Percentiles rank a stretch among this genome's conserved stretches.
phyloP scores from a whole-genome alignment of 805 yeast genomes.

The Candida chilensis region DNA sequence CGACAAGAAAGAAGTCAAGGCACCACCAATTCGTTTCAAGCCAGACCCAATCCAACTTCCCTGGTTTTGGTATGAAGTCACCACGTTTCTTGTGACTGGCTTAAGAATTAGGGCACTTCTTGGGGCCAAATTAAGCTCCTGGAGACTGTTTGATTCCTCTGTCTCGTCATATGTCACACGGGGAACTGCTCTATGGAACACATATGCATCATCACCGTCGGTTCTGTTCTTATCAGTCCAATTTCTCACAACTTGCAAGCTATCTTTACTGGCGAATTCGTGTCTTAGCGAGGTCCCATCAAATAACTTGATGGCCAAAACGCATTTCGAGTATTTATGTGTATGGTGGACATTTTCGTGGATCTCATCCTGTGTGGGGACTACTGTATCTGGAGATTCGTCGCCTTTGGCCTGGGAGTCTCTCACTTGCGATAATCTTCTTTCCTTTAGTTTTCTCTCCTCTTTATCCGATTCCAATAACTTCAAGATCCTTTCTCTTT shows the following conservation, averaged over 20 bases:
- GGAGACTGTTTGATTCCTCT: conserved; percentile 46
- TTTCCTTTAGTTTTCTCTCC: conserved; percentile 22
- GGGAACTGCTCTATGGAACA: conserved; percentile 46
- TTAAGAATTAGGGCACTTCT: conserved; percentile 70
- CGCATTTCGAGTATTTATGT: conserved; percentile 16
- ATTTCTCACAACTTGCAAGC: conserved; percentile 47
- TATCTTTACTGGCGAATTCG: conserved; percentile 33
- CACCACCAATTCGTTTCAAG: conserved; percentile 18
- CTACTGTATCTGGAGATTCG: conserved; percentile 2
- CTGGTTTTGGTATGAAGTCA: not conserved
- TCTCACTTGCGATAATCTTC: conserved; percentile 2
- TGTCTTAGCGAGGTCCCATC: conserved; percentile 55
- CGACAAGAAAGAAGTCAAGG: conserved; percentile 14
- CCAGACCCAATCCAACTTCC: not conserved
- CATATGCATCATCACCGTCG: conserved; percentile 35
- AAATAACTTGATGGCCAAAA: conserved; percentile 51
- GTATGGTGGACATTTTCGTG: conserved; percentile 9
- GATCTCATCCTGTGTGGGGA: conserved; percentile 7
- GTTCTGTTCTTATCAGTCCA: conserved; percentile 49
- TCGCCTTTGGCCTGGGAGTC: not conserved
- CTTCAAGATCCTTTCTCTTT: conserved; percentile 44
- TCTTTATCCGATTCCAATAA: conserved; percentile 43
- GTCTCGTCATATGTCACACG: conserved; percentile 52
- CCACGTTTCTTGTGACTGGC: conserved; percentile 26
- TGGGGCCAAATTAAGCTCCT: conserved; percentile 52